Percentiles rank a stretch among this genome's conserved stretches.
Evolutionary conservation across 192 early-diverging fungal species (phyloP).

Genomic region (Rhizophagus prolifer): DNA sequence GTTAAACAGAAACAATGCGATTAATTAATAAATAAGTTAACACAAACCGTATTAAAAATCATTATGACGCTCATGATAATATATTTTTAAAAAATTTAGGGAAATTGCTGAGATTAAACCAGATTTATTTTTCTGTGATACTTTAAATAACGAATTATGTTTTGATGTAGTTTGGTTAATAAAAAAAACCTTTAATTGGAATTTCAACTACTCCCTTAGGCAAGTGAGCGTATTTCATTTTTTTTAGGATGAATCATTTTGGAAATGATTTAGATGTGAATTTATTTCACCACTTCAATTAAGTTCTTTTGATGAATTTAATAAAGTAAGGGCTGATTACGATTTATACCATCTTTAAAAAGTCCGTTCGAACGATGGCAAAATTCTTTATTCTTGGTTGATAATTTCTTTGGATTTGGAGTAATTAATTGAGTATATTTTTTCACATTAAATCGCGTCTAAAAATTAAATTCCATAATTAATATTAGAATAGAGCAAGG

Average conservation of each 20-base stretch:
- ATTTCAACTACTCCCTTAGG: background rate
- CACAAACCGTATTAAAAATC: background rate
- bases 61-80: background rate
- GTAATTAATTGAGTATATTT: background rate
- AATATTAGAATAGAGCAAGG: too few relatives aligned
- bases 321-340: background rate
- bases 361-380: background rate
- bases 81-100: background rate
- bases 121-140: constrained; percentile 1
- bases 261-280: background rate
- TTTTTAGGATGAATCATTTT: constrained; percentile 12
- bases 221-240: background rate
- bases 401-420: constrained; percentile 3
- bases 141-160: background rate
- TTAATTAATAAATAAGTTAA: background rate
- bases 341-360: background rate
- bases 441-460: too few relatives aligned
- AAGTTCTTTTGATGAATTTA: background rate
- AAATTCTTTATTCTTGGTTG: background rate
- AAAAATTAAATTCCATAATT: too few relatives aligned
- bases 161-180: background rate
- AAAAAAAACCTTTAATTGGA: background rate
- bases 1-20: background rate
- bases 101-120: background rate
- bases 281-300: background rate